A percentile compares a stretch with the other conserved stretches of the same genome.
These are phyloP conservation scores for Tympanopsis confertula DNA, from an alignment of 2,329 filamentous ascomycete species.

Conservation along the genomic window DNA sequence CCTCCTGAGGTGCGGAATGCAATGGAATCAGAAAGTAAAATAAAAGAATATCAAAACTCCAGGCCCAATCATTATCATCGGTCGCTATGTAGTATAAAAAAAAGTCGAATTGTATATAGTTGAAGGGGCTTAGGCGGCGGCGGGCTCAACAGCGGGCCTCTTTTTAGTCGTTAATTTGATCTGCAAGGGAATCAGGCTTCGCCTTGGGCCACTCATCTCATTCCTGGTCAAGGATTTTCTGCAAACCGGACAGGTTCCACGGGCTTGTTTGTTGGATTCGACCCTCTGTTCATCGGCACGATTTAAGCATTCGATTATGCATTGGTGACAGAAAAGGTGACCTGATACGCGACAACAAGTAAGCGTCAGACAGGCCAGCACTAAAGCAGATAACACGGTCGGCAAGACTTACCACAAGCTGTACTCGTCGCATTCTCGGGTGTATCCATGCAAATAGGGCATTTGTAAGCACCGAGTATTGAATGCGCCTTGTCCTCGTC, in stretches of 20 bases:
- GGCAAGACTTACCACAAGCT: slow-evolving; percentile 38
- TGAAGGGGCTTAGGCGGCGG: no score
- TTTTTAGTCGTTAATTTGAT: slow-evolving; percentile 18
- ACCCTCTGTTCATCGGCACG: slow-evolving; percentile 34
- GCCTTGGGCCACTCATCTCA: slow-evolving; percentile 18
- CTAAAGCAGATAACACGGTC: not conserved
- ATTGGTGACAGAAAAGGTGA: slow-evolving; percentile 53
- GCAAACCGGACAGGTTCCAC: slow-evolving; percentile 29
- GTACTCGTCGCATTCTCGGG: slow-evolving; percentile 48
- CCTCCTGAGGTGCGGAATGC: no score
- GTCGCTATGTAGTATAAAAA: no score
- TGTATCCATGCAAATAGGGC: slow-evolving; percentile 53
- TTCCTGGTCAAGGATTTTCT: slow-evolving; percentile 23
- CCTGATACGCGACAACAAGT: slow-evolving; percentile 22
- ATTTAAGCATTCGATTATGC: slow-evolving; percentile 46
- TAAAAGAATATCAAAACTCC: no score
- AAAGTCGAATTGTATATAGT: no score
- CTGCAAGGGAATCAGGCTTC: slow-evolving; percentile 22
- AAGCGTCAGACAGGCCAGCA: not conserved
- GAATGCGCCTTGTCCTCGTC: slow-evolving; percentile 16
- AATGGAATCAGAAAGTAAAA: no score
- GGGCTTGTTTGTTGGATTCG: slow-evolving; percentile 14
- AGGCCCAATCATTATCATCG: no score
- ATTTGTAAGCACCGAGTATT: slow-evolving; percentile 35
- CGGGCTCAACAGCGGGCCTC: no score